Conservation (phyloP, 75 land plant species). For the Pinus taeda region DNA sequence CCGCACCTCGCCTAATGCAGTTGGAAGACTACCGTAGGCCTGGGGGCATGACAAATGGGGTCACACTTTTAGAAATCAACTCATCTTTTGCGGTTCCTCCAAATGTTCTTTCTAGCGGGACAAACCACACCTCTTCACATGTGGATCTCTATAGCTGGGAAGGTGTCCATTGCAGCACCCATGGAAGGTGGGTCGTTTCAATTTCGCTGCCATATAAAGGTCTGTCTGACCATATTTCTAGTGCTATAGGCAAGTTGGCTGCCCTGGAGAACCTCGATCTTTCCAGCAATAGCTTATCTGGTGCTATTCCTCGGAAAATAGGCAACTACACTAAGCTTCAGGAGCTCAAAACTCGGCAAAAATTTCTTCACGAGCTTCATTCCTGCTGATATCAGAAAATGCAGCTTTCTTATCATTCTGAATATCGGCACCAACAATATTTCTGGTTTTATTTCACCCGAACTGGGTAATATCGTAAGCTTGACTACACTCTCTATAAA, state of each 20-base stretch:
- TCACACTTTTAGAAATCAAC: too few species aligned
- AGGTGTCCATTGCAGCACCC: constrained; percentile 12
- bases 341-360: constrained; percentile 39
- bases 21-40: too few species aligned
- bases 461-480: neutral
- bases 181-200: neutral
- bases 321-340: constrained; percentile 36
- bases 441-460: too few species aligned
- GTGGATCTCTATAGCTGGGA: too few species aligned
- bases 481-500: constrained; percentile 20
- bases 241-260: constrained; percentile 6
- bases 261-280: constrained; percentile 35
- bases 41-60: too few species aligned
- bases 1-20: too few species aligned
- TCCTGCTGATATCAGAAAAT: constrained; percentile 22
- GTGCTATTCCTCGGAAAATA: constrained; percentile 40
- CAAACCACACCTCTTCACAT: too few species aligned
- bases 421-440: too few species aligned
- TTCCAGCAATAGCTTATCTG: neutral
- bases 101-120: too few species aligned
- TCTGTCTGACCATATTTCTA: too few species aligned
- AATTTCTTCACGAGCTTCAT: constrained; percentile 21
- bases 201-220: too few species aligned
- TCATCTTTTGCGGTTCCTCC: too few species aligned
- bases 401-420: constrained; percentile 28